These are phyloP conservation scores for Macrophomina tecta DNA, from an alignment of 2,329 filamentous ascomycete genomes.

Conservation along the genomic window DNA sequence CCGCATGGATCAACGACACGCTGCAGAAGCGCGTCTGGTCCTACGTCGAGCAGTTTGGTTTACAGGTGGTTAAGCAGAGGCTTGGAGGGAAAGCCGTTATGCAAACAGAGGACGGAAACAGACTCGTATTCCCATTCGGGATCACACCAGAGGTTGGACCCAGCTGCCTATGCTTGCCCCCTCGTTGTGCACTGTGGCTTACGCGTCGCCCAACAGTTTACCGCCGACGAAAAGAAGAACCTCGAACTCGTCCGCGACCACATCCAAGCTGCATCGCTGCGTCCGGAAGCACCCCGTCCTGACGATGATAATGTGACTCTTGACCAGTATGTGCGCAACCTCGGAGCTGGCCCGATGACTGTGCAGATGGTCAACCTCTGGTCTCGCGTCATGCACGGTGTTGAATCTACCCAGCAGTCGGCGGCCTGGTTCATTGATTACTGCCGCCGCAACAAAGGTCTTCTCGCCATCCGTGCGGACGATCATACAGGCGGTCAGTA, in stretches of 20 bases:
- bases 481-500: constrained; percentile 59
- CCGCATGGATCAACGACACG: constrained; percentile 65
- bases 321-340: constrained; percentile 45
- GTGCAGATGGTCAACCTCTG: constrained; percentile 52
- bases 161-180: constrained; percentile 28
- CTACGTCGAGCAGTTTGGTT: constrained; percentile 48
- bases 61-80: constrained; percentile 57
- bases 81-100: constrained; percentile 53
- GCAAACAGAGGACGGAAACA: constrained; percentile 42
- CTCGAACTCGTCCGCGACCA: constrained; percentile 2
- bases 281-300: background rate
- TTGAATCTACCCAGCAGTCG: constrained; percentile 56
- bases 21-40: constrained; percentile 56
- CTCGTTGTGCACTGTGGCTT: background rate
- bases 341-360: constrained; percentile 41
- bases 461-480: constrained; percentile 60
- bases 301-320: constrained; percentile 46
- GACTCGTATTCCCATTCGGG: constrained; percentile 42
- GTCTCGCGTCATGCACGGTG: constrained; percentile 58
- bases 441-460: constrained; percentile 58
- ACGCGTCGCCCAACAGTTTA: background rate
- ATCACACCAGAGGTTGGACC: constrained; percentile 36
- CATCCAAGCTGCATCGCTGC: background rate
- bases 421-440: constrained; percentile 64
- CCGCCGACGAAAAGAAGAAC: background rate